A percentile compares a stretch with the other conserved stretches of the same genome.
These are phyloP conservation scores for Lichenothelia convexa DNA, from an alignment of 495 filamentous ascomycete species.

Conservation along the genomic window DNA sequence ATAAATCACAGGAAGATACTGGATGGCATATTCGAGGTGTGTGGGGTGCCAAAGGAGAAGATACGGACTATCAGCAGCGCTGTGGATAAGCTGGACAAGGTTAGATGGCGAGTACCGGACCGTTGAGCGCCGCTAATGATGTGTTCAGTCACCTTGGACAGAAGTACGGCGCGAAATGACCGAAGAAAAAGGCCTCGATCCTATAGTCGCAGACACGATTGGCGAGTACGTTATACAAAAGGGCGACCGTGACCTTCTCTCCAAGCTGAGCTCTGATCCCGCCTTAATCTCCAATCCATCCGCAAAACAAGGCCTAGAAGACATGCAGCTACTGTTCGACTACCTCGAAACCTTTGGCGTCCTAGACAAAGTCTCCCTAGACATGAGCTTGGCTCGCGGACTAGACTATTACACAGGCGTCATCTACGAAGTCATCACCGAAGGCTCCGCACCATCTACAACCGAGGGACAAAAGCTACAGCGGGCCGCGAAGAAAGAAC, in stretches of 20 bases:
- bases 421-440: constrained; percentile 82
- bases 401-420: constrained; percentile 91
- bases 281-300: constrained; percentile 45
- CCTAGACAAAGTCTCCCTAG: constrained; percentile 55
- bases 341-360: constrained; percentile 65
- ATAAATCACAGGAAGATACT: constrained; percentile 91
- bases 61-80: constrained; percentile 74
- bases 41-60: constrained; percentile 72
- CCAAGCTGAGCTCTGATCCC: constrained; percentile 42
- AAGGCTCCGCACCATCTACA: constrained; percentile 51
- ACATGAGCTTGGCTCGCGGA: constrained; percentile 66
- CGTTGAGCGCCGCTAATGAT: neutral
- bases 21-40: constrained; percentile 80
- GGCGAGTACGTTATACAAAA: constrained; percentile 60
- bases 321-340: constrained; percentile 63
- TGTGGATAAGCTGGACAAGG: constrained; percentile 92
- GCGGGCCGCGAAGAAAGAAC: constrained; percentile 30
- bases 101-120: constrained; percentile 9
- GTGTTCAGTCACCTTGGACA: constrained; percentile 45
- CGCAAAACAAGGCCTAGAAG: constrained; percentile 58
- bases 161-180: constrained; percentile 88
- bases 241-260: constrained; percentile 49
- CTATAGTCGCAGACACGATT: constrained; percentile 63
- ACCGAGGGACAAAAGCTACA: constrained; percentile 31
- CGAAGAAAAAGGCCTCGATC: constrained; percentile 68